phyloP scores from a whole-genome alignment of 1,284 basidiomycete genomes.

The Termitomyces sp. region DNA sequence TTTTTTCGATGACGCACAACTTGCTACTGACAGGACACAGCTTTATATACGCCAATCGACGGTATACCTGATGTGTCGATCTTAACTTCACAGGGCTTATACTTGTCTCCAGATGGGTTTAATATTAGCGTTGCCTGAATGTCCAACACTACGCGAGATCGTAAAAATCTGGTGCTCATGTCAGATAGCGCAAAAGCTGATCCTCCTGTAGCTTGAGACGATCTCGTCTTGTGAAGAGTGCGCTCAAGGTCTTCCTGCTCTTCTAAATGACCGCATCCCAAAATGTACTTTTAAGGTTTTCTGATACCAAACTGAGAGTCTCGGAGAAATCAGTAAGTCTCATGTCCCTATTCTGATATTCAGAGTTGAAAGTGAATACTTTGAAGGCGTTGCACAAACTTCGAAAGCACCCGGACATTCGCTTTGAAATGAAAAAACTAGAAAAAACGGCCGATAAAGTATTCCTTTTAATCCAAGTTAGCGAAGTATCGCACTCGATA shows the following conservation, averaged over 20 bases:
- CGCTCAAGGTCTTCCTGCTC: constrained; percentile 6
- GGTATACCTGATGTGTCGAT: constrained; percentile 28
- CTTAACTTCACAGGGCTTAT: neutral
- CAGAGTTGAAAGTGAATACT: neutral
- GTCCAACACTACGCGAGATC: constrained; percentile 55
- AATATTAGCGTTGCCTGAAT: constrained; percentile 56
- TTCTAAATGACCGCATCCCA: neutral
- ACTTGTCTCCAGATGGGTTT: constrained; percentile 51
- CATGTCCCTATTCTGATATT: neutral
- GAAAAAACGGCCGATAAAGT: constrained; percentile 67
- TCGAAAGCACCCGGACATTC: constrained; percentile 63
- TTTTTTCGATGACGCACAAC: constrained; percentile 7
- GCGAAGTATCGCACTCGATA: constrained; percentile 4
- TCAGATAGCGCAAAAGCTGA: neutral
- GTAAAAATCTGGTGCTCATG: constrained; percentile 36
- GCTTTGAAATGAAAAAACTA: constrained; percentile 64
- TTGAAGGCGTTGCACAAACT: constrained; percentile 57
- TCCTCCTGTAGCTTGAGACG: constrained; percentile 50
- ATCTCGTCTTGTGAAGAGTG: constrained; percentile 69
- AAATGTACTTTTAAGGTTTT: constrained; percentile 40
- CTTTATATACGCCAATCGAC: constrained; percentile 71
- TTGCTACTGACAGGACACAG: constrained; percentile 21
- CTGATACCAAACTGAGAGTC: constrained; percentile 58
- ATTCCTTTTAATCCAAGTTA: constrained; percentile 68
- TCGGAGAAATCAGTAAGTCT: constrained; percentile 61